phyloP scores from a whole-genome alignment of 331 rosid genomes.

The Malus hybrid region DNA sequence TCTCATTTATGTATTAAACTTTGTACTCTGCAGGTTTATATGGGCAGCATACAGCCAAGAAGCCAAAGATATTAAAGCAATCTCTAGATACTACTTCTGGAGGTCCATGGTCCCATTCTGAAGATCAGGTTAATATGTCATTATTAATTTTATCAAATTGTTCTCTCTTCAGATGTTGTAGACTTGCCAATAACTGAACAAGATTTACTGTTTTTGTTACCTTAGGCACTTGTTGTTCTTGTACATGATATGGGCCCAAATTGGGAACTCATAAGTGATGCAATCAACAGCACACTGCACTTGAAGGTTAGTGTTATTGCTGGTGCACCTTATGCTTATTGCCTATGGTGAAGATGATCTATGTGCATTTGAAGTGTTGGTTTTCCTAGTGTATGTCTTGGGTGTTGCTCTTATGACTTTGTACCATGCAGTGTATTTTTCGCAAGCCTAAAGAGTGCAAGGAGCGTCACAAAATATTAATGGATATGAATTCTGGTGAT shows the following conservation, averaged over 20 bases:
- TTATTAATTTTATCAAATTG: background rate
- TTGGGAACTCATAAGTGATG: constrained; percentile 98
- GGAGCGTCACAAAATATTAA: constrained; percentile 87
- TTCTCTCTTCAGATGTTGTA: constrained; percentile 4
- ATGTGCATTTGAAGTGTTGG: background rate
- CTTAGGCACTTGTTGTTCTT: constrained; percentile 94
- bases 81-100: constrained; percentile 64
- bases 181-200: background rate
- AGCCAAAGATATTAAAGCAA: constrained; percentile 68
- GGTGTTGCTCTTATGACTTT: background rate
- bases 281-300: constrained; percentile 79
- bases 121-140: constrained; percentile 72
- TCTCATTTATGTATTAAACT: constrained; percentile 9
- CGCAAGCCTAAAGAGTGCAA: constrained; percentile 97
- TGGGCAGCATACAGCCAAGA: constrained; percentile 65
- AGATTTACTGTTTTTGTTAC: constrained; percentile 4
- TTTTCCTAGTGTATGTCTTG: background rate
- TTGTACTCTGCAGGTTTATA: constrained; percentile 53
- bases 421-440: constrained; percentile 64
- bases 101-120: constrained; percentile 85
- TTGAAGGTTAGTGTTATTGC: constrained; percentile 53
- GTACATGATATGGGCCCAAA: constrained; percentile 99
- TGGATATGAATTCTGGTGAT: constrained; percentile 87
- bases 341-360: background rate
- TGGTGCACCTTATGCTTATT: background rate